These are phyloP conservation scores for Hyaloperonospora brassicae DNA, from an alignment of 352 stramenopile species.

Conservation along the genomic window DNA sequence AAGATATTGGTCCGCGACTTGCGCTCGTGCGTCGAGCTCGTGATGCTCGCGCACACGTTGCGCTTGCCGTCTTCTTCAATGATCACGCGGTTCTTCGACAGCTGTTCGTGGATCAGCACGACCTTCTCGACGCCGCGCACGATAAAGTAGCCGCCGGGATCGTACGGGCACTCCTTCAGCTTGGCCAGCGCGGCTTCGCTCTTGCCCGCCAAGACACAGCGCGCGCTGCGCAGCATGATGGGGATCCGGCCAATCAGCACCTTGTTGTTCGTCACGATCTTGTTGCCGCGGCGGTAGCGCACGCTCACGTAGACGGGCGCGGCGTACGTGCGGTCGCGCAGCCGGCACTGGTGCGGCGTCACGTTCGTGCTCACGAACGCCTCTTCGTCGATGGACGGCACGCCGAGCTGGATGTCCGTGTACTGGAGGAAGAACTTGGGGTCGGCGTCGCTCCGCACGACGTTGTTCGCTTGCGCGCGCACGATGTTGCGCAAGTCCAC, in stretches of 20 bases:
- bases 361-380: conserved; percentile 88
- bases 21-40: conserved; percentile 97
- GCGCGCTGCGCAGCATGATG: conserved; percentile 97
- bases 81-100: conserved; percentile 99
- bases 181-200: conserved; percentile 90
- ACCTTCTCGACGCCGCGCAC: conserved; percentile 98
- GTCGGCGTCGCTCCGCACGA: conserved; percentile 89
- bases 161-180: conserved; percentile 98
- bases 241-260: conserved; percentile 93
- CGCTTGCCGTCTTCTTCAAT: conserved; percentile 94
- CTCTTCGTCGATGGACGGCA: conserved; percentile 96
- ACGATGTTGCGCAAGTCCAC: conserved; percentile 99
- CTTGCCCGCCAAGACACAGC: conserved; percentile 95
- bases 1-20: conserved; percentile 97
- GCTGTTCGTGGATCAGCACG: conserved; percentile 99
- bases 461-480: conserved; percentile 87
- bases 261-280: conserved; percentile 98
- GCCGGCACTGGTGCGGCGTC: conserved; percentile 96
- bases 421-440: conserved; percentile 99
- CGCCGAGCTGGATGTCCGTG: conserved; percentile 96
- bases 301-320: conserved; percentile 99
- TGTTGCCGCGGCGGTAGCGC: conserved; percentile 93
- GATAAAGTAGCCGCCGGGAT: conserved; percentile 99
- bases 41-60: conserved; percentile 92
- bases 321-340: conserved; percentile 98